A percentile compares a stretch with the other conserved stretches of the same genome.
Evolutionary conservation across 1,139 yeast species (phyloP).

Genomic region (Pichia cactophila): DNA sequence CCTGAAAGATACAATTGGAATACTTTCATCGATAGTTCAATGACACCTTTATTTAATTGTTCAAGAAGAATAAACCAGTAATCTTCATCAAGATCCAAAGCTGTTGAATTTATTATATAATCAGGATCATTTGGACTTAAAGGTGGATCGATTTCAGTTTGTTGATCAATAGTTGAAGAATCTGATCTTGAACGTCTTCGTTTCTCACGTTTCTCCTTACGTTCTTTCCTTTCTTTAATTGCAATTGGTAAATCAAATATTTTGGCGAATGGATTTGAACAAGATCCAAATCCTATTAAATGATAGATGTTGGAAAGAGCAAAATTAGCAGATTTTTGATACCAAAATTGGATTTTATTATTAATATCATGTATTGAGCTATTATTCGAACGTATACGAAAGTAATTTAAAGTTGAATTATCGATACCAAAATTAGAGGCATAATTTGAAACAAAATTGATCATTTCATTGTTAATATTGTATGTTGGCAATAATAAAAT

Average conservation of each 20-base stretch:
- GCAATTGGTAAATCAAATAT: slow-evolving; percentile 65
- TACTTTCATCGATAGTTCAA: slow-evolving; percentile 60
- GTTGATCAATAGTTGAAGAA: slow-evolving; percentile 2
- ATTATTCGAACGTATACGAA: slow-evolving; percentile 38
- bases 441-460: slow-evolving; percentile 59
- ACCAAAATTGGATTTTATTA: slow-evolving; percentile 61
- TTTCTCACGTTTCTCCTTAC: slow-evolving; percentile 58
- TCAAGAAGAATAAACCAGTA: slow-evolving; percentile 55
- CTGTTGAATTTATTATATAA: slow-evolving; percentile 27
- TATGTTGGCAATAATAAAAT: slow-evolving; percentile 46
- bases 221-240: slow-evolving; percentile 60
- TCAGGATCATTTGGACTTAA: slow-evolving; percentile 18
- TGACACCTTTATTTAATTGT: slow-evolving; percentile 53
- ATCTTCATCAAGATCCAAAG: slow-evolving; percentile 38
- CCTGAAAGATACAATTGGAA: slow-evolving; percentile 59
- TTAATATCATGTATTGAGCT: slow-evolving; percentile 31
- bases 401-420: slow-evolving; percentile 58
- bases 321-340: slow-evolving; percentile 65
- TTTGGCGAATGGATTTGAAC: slow-evolving; percentile 67
- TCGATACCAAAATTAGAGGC: slow-evolving; percentile 68
- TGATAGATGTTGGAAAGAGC: slow-evolving; percentile 71
- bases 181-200: slow-evolving; percentile 28
- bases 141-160: background rate
- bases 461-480: slow-evolving; percentile 41
- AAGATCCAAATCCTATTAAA: slow-evolving; percentile 68